Conservation (phyloP, 2,329 filamentous ascomycete species). For the Cadophora gregata region DNA sequence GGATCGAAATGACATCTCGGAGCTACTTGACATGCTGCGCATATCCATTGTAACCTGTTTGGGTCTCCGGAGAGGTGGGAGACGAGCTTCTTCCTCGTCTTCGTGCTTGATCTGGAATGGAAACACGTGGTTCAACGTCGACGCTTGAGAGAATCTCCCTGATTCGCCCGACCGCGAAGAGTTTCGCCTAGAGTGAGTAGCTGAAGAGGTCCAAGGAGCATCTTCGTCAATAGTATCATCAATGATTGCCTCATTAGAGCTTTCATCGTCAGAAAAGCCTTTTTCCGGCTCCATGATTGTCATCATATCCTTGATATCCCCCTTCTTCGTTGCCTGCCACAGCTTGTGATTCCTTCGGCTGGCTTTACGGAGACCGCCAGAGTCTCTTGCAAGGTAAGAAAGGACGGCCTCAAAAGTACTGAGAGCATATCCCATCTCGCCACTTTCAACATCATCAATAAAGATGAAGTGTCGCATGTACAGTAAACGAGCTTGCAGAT, state of each 20-base stretch:
- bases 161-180: slow-evolving; percentile 36
- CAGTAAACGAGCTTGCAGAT: slow-evolving; percentile 85
- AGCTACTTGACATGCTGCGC: slow-evolving; percentile 85
- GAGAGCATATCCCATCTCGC: slow-evolving; percentile 93
- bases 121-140: slow-evolving; percentile 79
- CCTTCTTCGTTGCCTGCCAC: slow-evolving; percentile 85
- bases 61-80: slow-evolving; percentile 40
- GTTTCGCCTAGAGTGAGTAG: slow-evolving; percentile 35
- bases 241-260: slow-evolving; percentile 46
- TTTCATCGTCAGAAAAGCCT: slow-evolving; percentile 41
- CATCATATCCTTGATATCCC: slow-evolving; percentile 76
- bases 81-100: slow-evolving; percentile 48
- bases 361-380: slow-evolving; percentile 78
- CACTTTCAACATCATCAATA: slow-evolving; percentile 95
- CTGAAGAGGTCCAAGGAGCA: slow-evolving; percentile 39
- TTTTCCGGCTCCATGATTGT: slow-evolving; percentile 77
- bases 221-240: slow-evolving; percentile 55
- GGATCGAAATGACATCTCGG: slow-evolving; percentile 82
- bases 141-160: slow-evolving; percentile 40
- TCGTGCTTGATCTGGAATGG: slow-evolving; percentile 75
- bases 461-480: slow-evolving; percentile 99
- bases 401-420: slow-evolving; percentile 96
- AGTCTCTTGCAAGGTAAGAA: slow-evolving; percentile 84
- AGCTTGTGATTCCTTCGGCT: slow-evolving; percentile 85
- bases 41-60: slow-evolving; percentile 85